A percentile compares a stretch with the other conserved stretches of the same genome.
These are phyloP conservation scores for Thraustotheca clavata DNA, from an alignment of 352 stramenopile genomes.

Conservation along the genomic window DNA sequence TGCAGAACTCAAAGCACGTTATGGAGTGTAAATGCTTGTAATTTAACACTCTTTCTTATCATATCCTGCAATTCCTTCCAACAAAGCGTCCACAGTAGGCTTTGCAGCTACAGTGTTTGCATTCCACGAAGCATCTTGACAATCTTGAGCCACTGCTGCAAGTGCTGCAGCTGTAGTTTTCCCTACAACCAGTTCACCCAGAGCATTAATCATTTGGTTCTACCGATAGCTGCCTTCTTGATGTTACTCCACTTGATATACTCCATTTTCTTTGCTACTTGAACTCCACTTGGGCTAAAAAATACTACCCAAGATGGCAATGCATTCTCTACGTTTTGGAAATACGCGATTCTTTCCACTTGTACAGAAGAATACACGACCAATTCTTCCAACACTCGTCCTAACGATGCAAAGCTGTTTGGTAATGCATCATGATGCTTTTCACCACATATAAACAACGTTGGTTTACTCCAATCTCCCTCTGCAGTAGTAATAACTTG, in stretches of 20 bases:
- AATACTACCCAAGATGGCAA: constrained; percentile 61
- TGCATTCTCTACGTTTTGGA: constrained; percentile 14
- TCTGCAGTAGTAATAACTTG: constrained; percentile 30
- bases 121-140: constrained; percentile 33
- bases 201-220: background rate
- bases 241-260: constrained; percentile 41
- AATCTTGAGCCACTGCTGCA: constrained; percentile 34
- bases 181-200: constrained; percentile 25
- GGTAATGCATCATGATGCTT: constrained; percentile 55
- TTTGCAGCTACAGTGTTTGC: constrained; percentile 43
- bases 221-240: constrained; percentile 70
- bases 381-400: constrained; percentile 47
- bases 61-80: constrained; percentile 40
- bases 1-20: constrained; percentile 78
- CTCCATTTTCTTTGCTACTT: constrained; percentile 34
- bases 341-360: constrained; percentile 41
- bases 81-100: constrained; percentile 46
- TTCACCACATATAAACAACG: constrained; percentile 68
- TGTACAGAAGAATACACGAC: constrained; percentile 52
- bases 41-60: constrained; percentile 24
- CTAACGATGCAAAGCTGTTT: constrained; percentile 43
- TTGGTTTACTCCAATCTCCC: constrained; percentile 32
- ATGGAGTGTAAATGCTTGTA: constrained; percentile 59
- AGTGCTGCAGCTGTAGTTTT: constrained; percentile 61
- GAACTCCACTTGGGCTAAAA: constrained; percentile 75